phyloP scores from a whole-genome alignment of 1,139 yeast genomes.

The Debaryomyces sp. region DNA sequence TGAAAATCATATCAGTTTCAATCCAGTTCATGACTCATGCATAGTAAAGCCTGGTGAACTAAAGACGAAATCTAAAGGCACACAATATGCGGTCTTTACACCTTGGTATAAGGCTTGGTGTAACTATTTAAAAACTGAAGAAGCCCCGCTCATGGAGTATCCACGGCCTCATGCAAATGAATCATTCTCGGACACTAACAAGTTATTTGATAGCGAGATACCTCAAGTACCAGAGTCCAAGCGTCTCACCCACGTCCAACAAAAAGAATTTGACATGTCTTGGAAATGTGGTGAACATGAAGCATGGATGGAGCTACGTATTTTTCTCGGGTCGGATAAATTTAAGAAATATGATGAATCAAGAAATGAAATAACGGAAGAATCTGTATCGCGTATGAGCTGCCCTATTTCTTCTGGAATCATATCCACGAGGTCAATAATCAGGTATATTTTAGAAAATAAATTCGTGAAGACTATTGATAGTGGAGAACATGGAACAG shows the following conservation, averaged over 20 bases:
- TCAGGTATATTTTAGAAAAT: conserved; percentile 27
- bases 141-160: background rate
- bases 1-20: conserved; percentile 22
- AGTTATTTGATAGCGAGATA: background rate
- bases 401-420: conserved; percentile 51
- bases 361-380: conserved; percentile 28
- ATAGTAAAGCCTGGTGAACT: conserved; percentile 49
- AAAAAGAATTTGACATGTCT: conserved; percentile 15
- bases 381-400: conserved; percentile 46
- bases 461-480: conserved; percentile 25
- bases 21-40: conserved; percentile 49
- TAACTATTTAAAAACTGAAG: conserved; percentile 20
- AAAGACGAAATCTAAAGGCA: conserved; percentile 42
- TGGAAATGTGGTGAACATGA: conserved; percentile 43
- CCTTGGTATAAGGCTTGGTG: conserved; percentile 58
- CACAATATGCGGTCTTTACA: conserved; percentile 53
- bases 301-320: conserved; percentile 31
- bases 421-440: conserved; percentile 43
- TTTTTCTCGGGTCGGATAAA: conserved; percentile 29
- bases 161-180: conserved; percentile 3
- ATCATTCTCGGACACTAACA: background rate
- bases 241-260: conserved; percentile 9
- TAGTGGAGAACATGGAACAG: conserved; percentile 33
- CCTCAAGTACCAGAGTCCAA: conserved; percentile 15
- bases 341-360: conserved; percentile 32